These are phyloP conservation scores for Beauveria medogensis DNA, from an alignment of 2,329 filamentous ascomycete species.

Conservation along the genomic window DNA sequence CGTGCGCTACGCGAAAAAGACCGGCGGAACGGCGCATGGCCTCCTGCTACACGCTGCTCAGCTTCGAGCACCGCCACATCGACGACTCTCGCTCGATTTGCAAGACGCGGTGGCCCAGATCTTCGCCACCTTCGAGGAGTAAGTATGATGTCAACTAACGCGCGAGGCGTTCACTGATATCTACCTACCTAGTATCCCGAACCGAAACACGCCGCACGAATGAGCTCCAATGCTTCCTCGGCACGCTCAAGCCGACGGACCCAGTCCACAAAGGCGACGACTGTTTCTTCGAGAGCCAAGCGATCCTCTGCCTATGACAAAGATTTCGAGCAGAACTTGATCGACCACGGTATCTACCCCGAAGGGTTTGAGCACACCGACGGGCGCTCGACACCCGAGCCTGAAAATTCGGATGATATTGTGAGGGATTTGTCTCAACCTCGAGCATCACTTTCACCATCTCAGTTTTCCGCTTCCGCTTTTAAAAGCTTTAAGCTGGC, in stretches of 20 bases:
- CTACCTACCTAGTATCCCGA: not conserved
- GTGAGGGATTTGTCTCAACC: not conserved
- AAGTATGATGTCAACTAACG: not conserved
- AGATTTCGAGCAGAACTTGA: constrained; percentile 29
- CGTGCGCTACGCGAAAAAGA: constrained; percentile 21
- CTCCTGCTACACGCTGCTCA: not conserved
- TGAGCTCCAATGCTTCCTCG: not conserved
- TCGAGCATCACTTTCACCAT: constrained; percentile 28
- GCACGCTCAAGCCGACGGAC: not conserved
- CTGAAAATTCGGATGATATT: not conserved
- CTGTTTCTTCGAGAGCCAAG: constrained; percentile 5
- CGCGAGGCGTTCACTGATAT: no score
- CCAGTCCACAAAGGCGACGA: no score
- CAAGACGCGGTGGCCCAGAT: constrained; percentile 17
- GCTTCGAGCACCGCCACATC: not conserved
- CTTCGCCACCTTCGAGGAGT: constrained; percentile 18
- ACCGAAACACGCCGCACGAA: not conserved
- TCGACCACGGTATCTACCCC: constrained; percentile 26
- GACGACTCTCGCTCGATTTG: not conserved
- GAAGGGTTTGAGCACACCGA: not conserved
- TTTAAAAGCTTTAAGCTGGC: constrained; percentile 22
- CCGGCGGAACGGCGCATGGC: constrained; percentile 14
- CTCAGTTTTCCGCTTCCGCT: constrained; percentile 23
- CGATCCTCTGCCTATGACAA: constrained; percentile 23
- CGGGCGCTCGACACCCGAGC: not conserved